Evolutionary conservation across 352 stramenopile genomes (phyloP), one percentile per base, ranked within the genome.

Genomic region (Globisporangium orthogonon): DNA sequence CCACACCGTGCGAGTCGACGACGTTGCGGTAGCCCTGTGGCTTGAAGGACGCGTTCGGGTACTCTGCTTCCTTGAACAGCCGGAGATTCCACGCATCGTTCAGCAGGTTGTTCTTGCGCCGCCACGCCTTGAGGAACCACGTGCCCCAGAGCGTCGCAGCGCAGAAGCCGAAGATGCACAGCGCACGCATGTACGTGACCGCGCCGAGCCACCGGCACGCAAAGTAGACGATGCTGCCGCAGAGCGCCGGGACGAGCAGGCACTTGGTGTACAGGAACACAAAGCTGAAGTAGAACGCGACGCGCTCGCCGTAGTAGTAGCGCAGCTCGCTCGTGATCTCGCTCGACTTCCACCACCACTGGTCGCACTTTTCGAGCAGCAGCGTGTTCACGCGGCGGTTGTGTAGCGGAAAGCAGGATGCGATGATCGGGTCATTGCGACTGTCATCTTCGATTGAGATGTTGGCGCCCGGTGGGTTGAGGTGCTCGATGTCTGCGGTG

Each of bases 211-310:
- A 94, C 0, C 84, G 73, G 18, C 81, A 78, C 2, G 78, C 78
- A 14, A 89, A 67, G 56, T 94, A 94, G 23, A 94, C 58, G 11
- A 68, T 64, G 7, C 72, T 79, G 7, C 84, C 84, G 6, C 71
- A 39, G 0, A 91, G 33, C 7, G 79, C 81, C 17, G 84, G 82
- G 31, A 89, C 57, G 15, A 88, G 23, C 23, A 94, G 60, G 41
- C 82, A 92, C 31, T 91, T 89, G 1, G 84, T 94, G 70, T 94
- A 94, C 3, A 94, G 29, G 47, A 94, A 90, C 43, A 91, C 63
- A 63, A 91, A 94, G 46, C 79, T 86, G 58, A 91, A 94, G 68
- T 91, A 90, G 57, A 94, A 94, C 5, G 84, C 84, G 10, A 94
- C 84, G 2, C 80, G 79, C 47, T 94, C 84, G 45, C 84, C 84